A percentile compares a stretch with the other conserved stretches of the same genome.
Conservation (phyloP, 352 stramenopile genomes). For the Phytophthora aleatoria region DNA sequence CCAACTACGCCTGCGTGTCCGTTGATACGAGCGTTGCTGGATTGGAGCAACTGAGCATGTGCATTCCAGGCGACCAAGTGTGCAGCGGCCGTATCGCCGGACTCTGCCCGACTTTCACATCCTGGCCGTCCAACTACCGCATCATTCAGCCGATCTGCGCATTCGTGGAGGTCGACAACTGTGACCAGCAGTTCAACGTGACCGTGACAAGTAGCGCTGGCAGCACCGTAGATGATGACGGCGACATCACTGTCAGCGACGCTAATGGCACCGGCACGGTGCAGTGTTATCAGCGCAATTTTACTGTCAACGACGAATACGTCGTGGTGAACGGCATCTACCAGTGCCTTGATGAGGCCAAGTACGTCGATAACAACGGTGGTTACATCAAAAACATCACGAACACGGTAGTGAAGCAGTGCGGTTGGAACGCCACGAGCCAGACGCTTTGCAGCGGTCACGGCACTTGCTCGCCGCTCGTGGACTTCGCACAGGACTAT, state of each 20-base stretch:
- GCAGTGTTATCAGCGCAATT: constrained; percentile 74
- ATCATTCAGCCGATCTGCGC: constrained; percentile 75
- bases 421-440: constrained; percentile 49
- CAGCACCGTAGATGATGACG: constrained; percentile 26
- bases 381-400: constrained; percentile 73
- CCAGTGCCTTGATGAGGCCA: constrained; percentile 71
- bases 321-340: constrained; percentile 76
- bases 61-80: constrained; percentile 53
- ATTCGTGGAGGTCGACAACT: constrained; percentile 68
- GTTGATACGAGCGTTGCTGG: constrained; percentile 64
- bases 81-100: constrained; percentile 69
- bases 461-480: constrained; percentile 69
- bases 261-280: constrained; percentile 46
- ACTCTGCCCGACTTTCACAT: constrained; percentile 73
- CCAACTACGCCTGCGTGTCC: constrained; percentile 69
- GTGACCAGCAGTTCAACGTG: constrained; percentile 56
- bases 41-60: constrained; percentile 72
- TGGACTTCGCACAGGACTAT: constrained; percentile 65
- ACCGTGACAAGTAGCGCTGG: constrained; percentile 31
- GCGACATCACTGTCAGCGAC: constrained; percentile 20
- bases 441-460: constrained; percentile 69
- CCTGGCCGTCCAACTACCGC: constrained; percentile 72
- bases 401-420: constrained; percentile 50
- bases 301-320: constrained; percentile 48
- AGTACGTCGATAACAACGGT: constrained; percentile 62